phyloP scores from a whole-genome alignment of 176 grass and related monocot species.

The Thalia dealbata region DNA sequence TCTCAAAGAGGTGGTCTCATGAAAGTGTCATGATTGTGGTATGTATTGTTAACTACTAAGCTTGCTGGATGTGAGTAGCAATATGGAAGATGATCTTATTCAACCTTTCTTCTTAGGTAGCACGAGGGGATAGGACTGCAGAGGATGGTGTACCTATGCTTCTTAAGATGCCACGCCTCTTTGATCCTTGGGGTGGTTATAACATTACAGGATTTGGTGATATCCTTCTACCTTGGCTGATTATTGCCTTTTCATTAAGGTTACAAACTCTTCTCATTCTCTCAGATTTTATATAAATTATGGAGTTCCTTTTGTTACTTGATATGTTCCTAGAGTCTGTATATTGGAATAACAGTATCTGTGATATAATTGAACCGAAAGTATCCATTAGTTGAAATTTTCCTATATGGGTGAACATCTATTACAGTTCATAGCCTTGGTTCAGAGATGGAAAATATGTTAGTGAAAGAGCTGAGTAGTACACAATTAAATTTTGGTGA shows the following conservation, averaged over 20 bases:
- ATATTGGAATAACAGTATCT: background rate
- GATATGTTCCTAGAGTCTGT: background rate
- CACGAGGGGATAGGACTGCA: no score
- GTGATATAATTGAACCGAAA: background rate
- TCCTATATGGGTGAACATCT: background rate
- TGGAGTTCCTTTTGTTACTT: background rate
- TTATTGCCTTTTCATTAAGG: constrained; percentile 94
- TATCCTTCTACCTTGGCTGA: constrained; percentile 89
- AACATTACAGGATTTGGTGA: constrained; percentile 97
- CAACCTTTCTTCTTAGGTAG: constrained; percentile 40
- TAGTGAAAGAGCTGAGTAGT: background rate
- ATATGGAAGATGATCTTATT: constrained; percentile 4
- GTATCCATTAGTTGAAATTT: no score
- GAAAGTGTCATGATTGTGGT: no score
- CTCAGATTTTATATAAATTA: background rate
- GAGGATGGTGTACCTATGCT: no score
- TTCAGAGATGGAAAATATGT: no score
- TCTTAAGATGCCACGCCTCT: no score
- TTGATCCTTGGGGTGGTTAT: no score
- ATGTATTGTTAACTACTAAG: no score
- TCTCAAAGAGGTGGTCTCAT: no score
- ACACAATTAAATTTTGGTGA: background rate
- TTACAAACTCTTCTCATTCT: constrained; percentile 9
- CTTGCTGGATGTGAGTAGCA: background rate
- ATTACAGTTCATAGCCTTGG: no score